Base-by-base conservation (phyloP, 75 land plant genomes). In the Gnetum montanum region DNA sequence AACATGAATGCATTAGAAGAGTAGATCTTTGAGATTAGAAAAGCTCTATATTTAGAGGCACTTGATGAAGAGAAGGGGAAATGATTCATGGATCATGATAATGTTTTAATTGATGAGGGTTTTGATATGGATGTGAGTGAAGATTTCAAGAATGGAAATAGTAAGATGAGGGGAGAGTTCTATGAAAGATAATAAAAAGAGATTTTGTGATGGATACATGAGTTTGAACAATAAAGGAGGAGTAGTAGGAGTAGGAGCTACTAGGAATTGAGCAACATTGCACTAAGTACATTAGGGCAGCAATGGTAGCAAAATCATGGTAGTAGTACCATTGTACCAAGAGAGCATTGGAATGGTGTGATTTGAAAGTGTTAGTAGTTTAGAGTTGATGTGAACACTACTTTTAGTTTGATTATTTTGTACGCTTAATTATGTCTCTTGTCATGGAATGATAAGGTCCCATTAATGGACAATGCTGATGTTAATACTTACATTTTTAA, bases 51-150 rank as follows among this genome's bases (percentile, higher is more conserved):
- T 19, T 52, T 52, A 13, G 37, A 52, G 55, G 55, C 36, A 6
- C 34, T 52, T 52, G 55, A 52, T 5, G 55, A 36, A 25, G 55
- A 52, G 25, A 52, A 52, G 33, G 36, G 55, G 31, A 52, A 52
- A 19, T 34, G 23, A 19, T 52, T 34, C 20, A 52, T 52, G 2
- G 55, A 52, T 31, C 7, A 30, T 19, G 31, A 34, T 52, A 25
- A 52, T 52, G 35, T 52, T 16, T 52, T 52, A 20, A 3, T 52
- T 20, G 36, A 52, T 6, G 55, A 52, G 19, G 55, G 55, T 31
- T 31, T 52, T 22, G 8, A 52, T 31, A 33, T 30, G 18, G 55
- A 52, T 25, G 22, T 22, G 8, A 52, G 33, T 33, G 33, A n/a
- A 19, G 1, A 3, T 5, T 25, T 25, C 27, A 48, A 30, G 27